Evolutionary conservation across 2,329 filamentous ascomycete species (phyloP).

Genomic region (Colletotrichum costaricense): DNA sequence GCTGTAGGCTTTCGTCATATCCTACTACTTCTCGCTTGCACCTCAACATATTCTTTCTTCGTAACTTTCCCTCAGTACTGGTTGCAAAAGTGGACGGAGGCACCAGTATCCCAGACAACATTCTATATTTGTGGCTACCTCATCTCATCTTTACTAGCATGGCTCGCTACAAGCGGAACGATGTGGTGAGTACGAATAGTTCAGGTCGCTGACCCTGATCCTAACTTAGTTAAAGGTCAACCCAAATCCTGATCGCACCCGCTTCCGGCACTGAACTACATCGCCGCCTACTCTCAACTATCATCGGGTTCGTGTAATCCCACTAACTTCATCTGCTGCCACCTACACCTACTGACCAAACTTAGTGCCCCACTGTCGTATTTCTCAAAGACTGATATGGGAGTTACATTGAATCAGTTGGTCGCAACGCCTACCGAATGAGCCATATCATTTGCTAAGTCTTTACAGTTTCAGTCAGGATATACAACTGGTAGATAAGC

Average conservation of each 20-base stretch:
- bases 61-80: slow-evolving; percentile 28
- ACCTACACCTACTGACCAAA: neutral
- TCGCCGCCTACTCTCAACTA: slow-evolving; percentile 9
- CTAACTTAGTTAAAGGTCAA: neutral
- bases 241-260: slow-evolving; percentile 11
- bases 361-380: slow-evolving; percentile 31
- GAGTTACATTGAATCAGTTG: slow-evolving; percentile 35
- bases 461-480: slow-evolving; percentile 41
- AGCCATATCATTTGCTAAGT: neutral
- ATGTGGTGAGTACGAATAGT: slow-evolving; percentile 8
- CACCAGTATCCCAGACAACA: slow-evolving; percentile 1
- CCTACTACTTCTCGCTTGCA: slow-evolving; percentile 22
- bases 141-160: slow-evolving; percentile 1
- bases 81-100: slow-evolving; percentile 30
- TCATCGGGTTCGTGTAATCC: slow-evolving; percentile 1
- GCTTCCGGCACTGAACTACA: slow-evolving; percentile 8
- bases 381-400: slow-evolving; percentile 39
- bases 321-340: neutral
- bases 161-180: neutral
- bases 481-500: slow-evolving; percentile 39
- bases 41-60: slow-evolving; percentile 3
- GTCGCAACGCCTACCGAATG: neutral
- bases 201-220: neutral
- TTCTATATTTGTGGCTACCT: slow-evolving; percentile 21
- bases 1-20: slow-evolving; percentile 5